Conservation (phyloP, 164 flowering plant species). For the Santalum album region DNA sequence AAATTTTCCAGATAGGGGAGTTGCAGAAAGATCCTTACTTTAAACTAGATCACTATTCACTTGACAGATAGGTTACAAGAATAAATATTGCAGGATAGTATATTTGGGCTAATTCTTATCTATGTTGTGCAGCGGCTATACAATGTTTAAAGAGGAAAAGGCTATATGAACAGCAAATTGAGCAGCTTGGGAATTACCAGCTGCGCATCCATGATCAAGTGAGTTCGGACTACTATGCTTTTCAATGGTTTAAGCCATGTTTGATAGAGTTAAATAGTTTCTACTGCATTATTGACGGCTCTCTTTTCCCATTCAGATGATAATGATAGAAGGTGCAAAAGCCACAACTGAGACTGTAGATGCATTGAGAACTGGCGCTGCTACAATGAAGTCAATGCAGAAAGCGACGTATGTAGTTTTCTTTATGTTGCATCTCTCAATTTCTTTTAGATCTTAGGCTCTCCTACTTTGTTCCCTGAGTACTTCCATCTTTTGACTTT, state of each 20-base stretch:
- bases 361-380: neutral
- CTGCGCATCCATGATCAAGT: conserved; percentile 75
- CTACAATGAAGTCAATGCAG: conserved; percentile 1
- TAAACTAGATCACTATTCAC: too few species aligned
- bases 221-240: too few species aligned
- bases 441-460: too few species aligned
- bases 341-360: conserved; percentile 1
- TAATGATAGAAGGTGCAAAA: conserved; percentile 6
- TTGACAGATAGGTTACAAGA: too few species aligned
- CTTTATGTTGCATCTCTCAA: too few species aligned
- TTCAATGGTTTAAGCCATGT: too few species aligned
- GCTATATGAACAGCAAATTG: conserved; percentile 58
- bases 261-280: neutral
- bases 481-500: too few species aligned
- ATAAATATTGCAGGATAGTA: too few species aligned
- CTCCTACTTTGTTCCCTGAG: too few species aligned
- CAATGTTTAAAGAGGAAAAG: conserved; percentile 74
- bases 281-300: neutral
- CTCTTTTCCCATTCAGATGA: neutral
- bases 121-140: conserved; percentile 46
- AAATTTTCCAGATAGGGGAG: too few species aligned
- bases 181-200: conserved; percentile 65
- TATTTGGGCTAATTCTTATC: too few species aligned
- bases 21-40: too few species aligned
- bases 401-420: conserved; percentile 1